These are phyloP conservation scores for Artemisia annua DNA, from an alignment of 129 eudicot genomes.

Conservation along the genomic window DNA sequence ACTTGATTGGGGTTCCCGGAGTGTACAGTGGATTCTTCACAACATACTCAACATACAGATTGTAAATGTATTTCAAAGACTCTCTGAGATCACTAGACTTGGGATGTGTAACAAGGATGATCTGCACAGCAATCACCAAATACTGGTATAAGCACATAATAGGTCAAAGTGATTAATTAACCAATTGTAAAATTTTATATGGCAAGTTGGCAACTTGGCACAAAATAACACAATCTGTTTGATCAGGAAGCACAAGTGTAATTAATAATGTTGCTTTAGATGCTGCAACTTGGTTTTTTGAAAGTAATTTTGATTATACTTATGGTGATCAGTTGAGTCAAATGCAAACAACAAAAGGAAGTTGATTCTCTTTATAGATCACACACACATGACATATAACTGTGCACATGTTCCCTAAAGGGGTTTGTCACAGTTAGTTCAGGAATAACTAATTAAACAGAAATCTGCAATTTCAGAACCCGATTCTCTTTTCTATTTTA, in stretches of 20 bases:
- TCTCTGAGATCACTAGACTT: conserved; percentile 96
- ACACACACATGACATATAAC: conserved; percentile 7
- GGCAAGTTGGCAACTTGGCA: neutral
- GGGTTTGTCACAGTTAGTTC: conserved; percentile 1
- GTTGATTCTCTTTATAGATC: neutral
- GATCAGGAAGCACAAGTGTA: conserved; percentile 4
- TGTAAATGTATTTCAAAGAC: conserved; percentile 87
- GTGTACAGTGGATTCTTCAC: conserved; percentile 97
- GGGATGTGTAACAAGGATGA: conserved; percentile 91
- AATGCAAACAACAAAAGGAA: neutral
- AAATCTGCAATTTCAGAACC: conserved; percentile 3
- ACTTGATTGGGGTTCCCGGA: conserved; percentile 93
- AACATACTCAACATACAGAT: conserved; percentile 95
- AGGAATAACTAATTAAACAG: neutral
- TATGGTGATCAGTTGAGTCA: neutral
- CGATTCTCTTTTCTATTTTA: neutral
- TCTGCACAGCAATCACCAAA: conserved; percentile 40
- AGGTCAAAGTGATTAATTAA: neutral
- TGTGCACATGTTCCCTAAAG: neutral
- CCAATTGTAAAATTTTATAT: conserved; percentile 3
- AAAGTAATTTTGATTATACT: neutral
- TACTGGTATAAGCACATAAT: neutral
- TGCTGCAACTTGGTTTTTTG: neutral
- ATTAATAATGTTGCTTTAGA: neutral
- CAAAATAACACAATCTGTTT: neutral